Evolutionary conservation across 306 rosid species (phyloP).

Genomic region (Erythrophleum fordii): DNA sequence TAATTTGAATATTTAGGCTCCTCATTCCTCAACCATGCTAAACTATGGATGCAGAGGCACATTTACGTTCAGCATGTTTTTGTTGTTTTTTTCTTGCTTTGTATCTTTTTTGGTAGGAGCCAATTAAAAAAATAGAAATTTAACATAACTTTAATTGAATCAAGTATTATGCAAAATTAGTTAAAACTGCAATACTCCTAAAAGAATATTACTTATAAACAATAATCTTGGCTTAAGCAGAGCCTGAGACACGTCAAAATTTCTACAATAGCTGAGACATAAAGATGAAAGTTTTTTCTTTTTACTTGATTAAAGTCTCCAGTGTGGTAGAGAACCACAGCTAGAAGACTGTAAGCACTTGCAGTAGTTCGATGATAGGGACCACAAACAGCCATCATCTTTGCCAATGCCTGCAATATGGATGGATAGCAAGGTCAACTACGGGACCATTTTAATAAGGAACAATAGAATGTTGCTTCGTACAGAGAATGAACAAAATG

Average conservation of each 20-base stretch:
- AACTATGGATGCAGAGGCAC: conserved; percentile 8
- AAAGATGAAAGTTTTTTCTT: not conserved
- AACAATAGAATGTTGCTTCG: conserved; percentile 4
- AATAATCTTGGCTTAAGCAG: not conserved
- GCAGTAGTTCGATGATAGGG: conserved; percentile 97
- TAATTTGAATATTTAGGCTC: conserved; percentile 9
- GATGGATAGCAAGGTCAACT: conserved; percentile 31
- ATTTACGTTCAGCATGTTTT: conserved; percentile 4
- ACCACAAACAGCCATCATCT: conserved; percentile 93
- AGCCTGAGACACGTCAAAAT: not conserved
- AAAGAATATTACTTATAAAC: not conserved
- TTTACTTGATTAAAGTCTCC: conserved; percentile 96
- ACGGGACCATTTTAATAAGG: not conserved
- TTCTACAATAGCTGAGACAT: conserved; percentile 28
- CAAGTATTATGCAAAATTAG: conserved; percentile 1
- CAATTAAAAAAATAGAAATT: not conserved
- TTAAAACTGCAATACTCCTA: not conserved
- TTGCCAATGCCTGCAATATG: conserved; percentile 76
- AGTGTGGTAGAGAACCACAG: conserved; percentile 97
- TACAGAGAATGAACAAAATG: conserved; percentile 20
- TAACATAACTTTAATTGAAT: not conserved
- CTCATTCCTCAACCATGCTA: conserved; percentile 11
- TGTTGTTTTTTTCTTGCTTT: not conserved
- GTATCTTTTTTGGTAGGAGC: not conserved
- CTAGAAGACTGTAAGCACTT: conserved; percentile 94